These are phyloP conservation scores for Elaeagnus macrophylla DNA, from an alignment of 306 rosid species.

Conservation along the genomic window DNA sequence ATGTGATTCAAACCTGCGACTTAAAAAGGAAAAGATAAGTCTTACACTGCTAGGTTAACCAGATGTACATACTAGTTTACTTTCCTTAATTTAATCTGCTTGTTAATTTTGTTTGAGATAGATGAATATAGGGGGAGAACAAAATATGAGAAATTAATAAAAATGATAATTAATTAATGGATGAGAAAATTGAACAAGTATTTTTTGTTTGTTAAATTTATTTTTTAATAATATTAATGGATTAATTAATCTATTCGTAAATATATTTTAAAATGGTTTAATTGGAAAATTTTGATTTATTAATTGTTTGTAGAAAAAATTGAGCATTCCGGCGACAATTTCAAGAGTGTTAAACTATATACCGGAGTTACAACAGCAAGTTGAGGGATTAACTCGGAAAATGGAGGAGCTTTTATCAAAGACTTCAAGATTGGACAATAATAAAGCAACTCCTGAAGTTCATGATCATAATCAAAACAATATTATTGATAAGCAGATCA, in stretches of 20 bases:
- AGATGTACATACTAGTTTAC: too few species aligned
- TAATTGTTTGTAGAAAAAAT: conserved; percentile 37
- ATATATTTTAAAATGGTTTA: background rate
- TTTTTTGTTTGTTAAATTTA: too few species aligned
- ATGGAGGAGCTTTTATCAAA: conserved; percentile 37
- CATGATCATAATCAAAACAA: conserved; percentile 7
- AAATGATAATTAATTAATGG: too few species aligned
- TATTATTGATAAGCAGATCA: background rate
- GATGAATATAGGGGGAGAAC: background rate
- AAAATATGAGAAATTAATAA: too few species aligned
- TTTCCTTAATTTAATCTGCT: too few species aligned
- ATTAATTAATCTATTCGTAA: background rate
- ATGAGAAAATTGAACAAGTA: background rate
- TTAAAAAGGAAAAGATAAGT: too few species aligned
- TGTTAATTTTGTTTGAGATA: too few species aligned
- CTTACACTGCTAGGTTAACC: too few species aligned
- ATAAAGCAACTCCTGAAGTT: too few species aligned
- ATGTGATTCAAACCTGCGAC: too few species aligned
- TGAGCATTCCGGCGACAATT: conserved; percentile 55
- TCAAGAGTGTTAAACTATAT: conserved; percentile 46
- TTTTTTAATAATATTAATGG: background rate
- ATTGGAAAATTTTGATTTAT: too few species aligned
- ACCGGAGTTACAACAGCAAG: conserved; percentile 52
- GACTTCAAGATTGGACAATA: background rate
- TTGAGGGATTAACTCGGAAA: conserved; percentile 33